phyloP scores from a whole-genome alignment of 2,329 filamentous ascomycete genomes.

The Penicillium janthinellum region DNA sequence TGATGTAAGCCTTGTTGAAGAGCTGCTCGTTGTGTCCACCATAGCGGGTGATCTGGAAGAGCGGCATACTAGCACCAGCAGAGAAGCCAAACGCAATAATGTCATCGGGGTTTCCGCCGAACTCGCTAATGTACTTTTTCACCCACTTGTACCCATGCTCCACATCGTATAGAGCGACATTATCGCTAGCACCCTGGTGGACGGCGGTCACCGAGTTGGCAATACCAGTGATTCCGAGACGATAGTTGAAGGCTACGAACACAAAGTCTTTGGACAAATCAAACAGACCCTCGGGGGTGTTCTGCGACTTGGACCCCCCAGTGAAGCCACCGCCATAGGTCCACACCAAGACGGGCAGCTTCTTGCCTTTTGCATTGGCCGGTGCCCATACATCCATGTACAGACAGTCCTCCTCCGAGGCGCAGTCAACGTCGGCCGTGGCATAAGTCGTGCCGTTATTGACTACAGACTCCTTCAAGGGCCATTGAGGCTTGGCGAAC shows the following conservation, averaged over 20 bases:
- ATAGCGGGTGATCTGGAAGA: slow-evolving; percentile 37
- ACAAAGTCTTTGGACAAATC: slow-evolving; percentile 35
- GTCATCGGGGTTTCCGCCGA: slow-evolving; percentile 22
- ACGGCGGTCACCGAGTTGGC: slow-evolving; percentile 4
- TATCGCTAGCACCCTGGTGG: slow-evolving; percentile 33
- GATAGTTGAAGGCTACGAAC: slow-evolving; percentile 40
- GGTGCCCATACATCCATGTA: slow-evolving; percentile 25
- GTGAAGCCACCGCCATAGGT: slow-evolving; percentile 33
- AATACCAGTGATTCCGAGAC: slow-evolving; percentile 21
- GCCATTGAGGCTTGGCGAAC: slow-evolving; percentile 34
- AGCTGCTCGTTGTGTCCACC: slow-evolving; percentile 35
- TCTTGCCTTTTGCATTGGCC: slow-evolving; percentile 28
- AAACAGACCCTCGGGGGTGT: slow-evolving; percentile 38
- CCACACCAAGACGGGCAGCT: slow-evolving; percentile 35
- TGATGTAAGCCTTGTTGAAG: slow-evolving; percentile 35
- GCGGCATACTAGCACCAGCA: slow-evolving; percentile 6
- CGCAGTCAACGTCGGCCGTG: slow-evolving; percentile 36
- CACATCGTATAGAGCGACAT: slow-evolving; percentile 21
- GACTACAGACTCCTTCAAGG: slow-evolving; percentile 32
- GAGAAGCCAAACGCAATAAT: slow-evolving; percentile 23
- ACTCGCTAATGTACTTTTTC: slow-evolving; percentile 21
- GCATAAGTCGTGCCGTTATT: slow-evolving; percentile 37
- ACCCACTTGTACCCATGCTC: slow-evolving; percentile 22
- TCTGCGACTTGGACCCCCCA: slow-evolving; percentile 31
- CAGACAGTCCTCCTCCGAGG: slow-evolving; percentile 33